phyloP scores from a whole-genome alignment of 2,329 filamentous ascomycete species.

The Arthrobotrys conoides region DNA sequence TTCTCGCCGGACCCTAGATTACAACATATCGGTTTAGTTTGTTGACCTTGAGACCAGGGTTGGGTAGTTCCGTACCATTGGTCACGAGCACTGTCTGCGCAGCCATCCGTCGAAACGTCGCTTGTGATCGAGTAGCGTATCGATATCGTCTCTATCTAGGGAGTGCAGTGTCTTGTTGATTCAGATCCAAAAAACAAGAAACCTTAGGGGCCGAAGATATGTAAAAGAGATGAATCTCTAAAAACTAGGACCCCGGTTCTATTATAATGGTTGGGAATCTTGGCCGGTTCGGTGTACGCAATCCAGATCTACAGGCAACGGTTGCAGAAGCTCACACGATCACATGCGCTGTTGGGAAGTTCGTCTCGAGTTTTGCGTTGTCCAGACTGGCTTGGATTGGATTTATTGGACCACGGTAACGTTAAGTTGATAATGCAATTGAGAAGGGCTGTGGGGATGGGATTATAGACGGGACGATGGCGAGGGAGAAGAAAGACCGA shows the following conservation, averaged over 20 bases:
- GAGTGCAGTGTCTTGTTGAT: slow-evolving; percentile 1
- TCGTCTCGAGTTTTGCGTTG: slow-evolving; percentile 52
- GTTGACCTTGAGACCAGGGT: slow-evolving; percentile 1
- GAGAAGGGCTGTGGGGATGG: background rate
- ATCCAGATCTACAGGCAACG: slow-evolving; percentile 37
- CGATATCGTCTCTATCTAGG: background rate
- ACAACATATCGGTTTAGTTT: slow-evolving; percentile 20
- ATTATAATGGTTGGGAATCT: slow-evolving; percentile 25
- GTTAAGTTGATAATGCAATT: background rate
- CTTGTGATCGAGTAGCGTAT: slow-evolving; percentile 1
- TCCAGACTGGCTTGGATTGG: background rate
- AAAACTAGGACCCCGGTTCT: slow-evolving; percentile 2
- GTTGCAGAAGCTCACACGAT: slow-evolving; percentile 51
- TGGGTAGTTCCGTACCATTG: slow-evolving; percentile 42
- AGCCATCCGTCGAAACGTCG: slow-evolving; percentile 39
- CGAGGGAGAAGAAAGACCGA: background rate
- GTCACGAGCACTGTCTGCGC: slow-evolving; percentile 48
- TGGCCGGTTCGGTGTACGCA: slow-evolving; percentile 35
- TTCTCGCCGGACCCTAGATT: slow-evolving; percentile 44
- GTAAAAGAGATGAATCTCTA: background rate
- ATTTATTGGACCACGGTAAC: slow-evolving; percentile 15
- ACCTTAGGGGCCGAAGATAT: background rate
- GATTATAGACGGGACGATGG: slow-evolving; percentile 15
- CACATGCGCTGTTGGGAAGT: slow-evolving; percentile 60
- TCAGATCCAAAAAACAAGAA: background rate